A percentile compares a stretch with the other conserved stretches of the same genome.
These are phyloP conservation scores for Ascochyta fabae DNA, from an alignment of 2,329 filamentous ascomycete species.

Conservation along the genomic window DNA sequence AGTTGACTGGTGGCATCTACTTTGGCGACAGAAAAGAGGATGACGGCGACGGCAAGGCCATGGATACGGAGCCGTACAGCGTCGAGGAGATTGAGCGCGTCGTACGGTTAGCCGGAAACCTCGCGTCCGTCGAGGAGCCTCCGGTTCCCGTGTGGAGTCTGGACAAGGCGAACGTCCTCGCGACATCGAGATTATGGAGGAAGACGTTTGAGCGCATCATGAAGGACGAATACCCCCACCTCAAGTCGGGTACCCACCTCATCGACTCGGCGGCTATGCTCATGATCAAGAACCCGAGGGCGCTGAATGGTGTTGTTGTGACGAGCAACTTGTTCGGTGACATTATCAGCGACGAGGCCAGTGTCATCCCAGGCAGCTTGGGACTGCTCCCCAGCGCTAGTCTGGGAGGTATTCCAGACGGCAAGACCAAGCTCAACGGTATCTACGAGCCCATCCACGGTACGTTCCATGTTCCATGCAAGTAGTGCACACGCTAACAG, in stretches of 20 bases:
- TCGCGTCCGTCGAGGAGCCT: constrained; percentile 78
- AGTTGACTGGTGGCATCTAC: constrained; percentile 92
- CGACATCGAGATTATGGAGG: constrained; percentile 87
- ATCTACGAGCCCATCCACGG: constrained; percentile 99
- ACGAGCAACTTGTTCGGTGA: constrained; percentile 96
- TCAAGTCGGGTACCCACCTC: constrained; percentile 85
- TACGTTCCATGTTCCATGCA: constrained; percentile 49
- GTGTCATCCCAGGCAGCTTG: constrained; percentile 89
- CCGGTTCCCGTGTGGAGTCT: constrained; percentile 82
- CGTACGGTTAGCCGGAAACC: constrained; percentile 77
- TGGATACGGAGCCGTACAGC: constrained; percentile 88
- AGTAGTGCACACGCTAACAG: constrained; percentile 18
- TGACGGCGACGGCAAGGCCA: constrained; percentile 74
- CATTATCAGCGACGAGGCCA: constrained; percentile 94
- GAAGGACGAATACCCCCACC: constrained; percentile 84
- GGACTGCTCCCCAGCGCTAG: constrained; percentile 88
- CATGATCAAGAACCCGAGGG: constrained; percentile 91
- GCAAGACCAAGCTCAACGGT: constrained; percentile 83
- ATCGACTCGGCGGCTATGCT: constrained; percentile 98
- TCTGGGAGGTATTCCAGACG: constrained; percentile 84
- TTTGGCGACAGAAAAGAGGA: constrained; percentile 88
- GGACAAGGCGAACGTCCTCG: constrained; percentile 97
- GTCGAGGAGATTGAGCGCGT: constrained; percentile 87
- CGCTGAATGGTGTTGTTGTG: constrained; percentile 87
- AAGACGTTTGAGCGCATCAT: constrained; percentile 86